A percentile compares a stretch with the other conserved stretches of the same genome.
Evolutionary conservation across 2,329 filamentous ascomycete genomes (phyloP).

Genomic region (Fusarium nisikadoi): DNA sequence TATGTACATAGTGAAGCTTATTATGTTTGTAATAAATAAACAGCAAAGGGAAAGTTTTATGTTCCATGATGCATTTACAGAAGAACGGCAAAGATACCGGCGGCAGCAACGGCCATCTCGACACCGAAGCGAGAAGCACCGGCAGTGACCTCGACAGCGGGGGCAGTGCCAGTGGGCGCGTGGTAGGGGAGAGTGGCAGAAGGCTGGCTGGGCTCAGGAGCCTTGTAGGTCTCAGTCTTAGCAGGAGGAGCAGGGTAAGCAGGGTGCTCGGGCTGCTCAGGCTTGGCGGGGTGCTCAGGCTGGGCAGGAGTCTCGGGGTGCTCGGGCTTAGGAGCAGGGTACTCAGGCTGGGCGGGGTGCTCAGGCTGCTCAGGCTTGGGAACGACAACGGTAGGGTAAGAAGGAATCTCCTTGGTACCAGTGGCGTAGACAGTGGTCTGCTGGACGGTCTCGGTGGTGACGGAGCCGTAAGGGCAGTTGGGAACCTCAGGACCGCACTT

Average conservation of each 20-base stretch:
- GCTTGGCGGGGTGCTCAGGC: conserved; percentile 16
- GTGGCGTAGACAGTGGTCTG: conserved; percentile 28
- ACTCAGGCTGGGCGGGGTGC: conserved; percentile 14
- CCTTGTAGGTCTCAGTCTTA: conserved; percentile 22
- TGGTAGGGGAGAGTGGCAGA: conserved; percentile 35
- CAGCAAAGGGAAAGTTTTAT: conserved; percentile 32
- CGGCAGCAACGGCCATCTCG: conserved; percentile 46
- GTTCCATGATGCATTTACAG: conserved; percentile 46
- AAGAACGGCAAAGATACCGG: conserved; percentile 48
- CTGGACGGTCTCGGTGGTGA: conserved; percentile 41
- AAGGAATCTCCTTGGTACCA: conserved; percentile 34
- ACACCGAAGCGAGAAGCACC: conserved; percentile 49
- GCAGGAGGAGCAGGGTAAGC: conserved; percentile 20
- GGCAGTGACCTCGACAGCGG: conserved; percentile 42
- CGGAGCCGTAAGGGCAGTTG: conserved; percentile 47
- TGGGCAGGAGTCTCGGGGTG: conserved; percentile 1
- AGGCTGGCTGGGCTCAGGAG: conserved; percentile 30
- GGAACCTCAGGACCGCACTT: conserved; percentile 45
- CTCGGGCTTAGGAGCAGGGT: conserved; percentile 18
- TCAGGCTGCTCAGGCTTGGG: conserved; percentile 21
- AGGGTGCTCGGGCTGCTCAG: conserved; percentile 13
- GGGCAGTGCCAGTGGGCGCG: conserved; percentile 31
- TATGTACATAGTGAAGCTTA: conserved; percentile 46
- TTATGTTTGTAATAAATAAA: conserved; percentile 42
- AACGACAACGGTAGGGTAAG: conserved; percentile 28